Evolutionary conservation across 2,329 filamentous ascomycete species (phyloP).

Genomic region (Botrytis squamosa): DNA sequence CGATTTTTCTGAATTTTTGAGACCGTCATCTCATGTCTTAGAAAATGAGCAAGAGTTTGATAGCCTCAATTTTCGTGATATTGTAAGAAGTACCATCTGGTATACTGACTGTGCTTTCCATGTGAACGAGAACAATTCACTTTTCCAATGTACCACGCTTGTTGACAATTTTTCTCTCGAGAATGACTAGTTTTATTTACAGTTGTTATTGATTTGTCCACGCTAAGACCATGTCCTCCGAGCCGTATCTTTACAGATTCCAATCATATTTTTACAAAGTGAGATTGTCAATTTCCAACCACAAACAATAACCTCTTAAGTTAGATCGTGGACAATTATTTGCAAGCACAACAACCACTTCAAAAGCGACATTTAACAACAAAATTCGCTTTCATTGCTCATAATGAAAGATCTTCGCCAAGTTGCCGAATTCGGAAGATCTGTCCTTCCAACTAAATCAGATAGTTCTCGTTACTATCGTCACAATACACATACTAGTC

Average conservation of each 20-base stretch:
- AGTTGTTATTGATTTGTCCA: neutral
- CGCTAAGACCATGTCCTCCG: neutral
- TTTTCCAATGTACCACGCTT: neutral
- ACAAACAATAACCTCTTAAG: neutral
- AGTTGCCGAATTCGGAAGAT: too few relatives aligned
- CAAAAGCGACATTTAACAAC: neutral
- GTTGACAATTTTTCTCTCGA: neutral
- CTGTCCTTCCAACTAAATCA: neutral
- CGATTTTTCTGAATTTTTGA: too few relatives aligned
- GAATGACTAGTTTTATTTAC: neutral
- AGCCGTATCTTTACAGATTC: neutral
- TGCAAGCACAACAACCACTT: neutral
- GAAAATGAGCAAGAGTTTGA: fast-evolving
- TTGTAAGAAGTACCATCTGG: neutral
- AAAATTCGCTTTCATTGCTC: neutral
- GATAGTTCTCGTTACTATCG: neutral
- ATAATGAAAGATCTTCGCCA: neutral
- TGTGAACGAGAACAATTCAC: neutral
- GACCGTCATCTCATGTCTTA: fast-evolving
- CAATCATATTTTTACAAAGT: neutral
- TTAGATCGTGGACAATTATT: neutral
- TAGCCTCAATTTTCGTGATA: neutral
- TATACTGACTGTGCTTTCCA: neutral
- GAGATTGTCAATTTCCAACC: too few relatives aligned
- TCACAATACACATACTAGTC: neutral